Evolutionary conservation across 169 alveolate genomes (phyloP), one percentile per base, ranked within the genome.

Genomic region (Plasmodium relictum): DNA sequence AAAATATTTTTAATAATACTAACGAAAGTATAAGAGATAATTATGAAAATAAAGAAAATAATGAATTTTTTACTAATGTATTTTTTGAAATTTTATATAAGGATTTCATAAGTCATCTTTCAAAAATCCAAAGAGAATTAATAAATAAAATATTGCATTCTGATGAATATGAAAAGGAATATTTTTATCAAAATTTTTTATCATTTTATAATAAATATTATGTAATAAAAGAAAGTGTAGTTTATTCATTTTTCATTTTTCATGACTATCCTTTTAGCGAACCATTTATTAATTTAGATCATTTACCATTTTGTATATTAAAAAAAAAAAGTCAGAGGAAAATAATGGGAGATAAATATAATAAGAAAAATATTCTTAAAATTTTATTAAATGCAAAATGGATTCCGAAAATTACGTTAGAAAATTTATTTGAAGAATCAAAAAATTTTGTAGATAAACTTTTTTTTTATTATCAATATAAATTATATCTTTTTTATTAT

Each of bases 71-170:
- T 59, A 69, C 91, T 31, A 69, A 83, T 41, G 56, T 72, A 56
- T 83, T 83, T 71, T 83, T 83, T 72, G 85, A 83, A 83, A 83
- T 83, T 54, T 37, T 83, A 83, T 83, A 83, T 44, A 83, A 83
- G 52, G 91, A 83, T 69, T 68, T 83, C 26, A 83, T 74, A 22
- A 83, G 26, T 22, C 70, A 68, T 68, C 52, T 83, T 48, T 10
- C n/a, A 68, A 41, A 69, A 22, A 54, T 83, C 20, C 91, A 83
- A 41, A 68, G 83, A 42, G 91, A 83, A 52, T 3, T 83, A 6
- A 54, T 68, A 52, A 56, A 39, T 52, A 83, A 68, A 20, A 20
- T 76, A 6, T 56, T 45, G 12, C 10, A 62, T 3, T 48, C 18
- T 18, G 24, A 83, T 22, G 56, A 31, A 14, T 68, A 68, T 59